Base-by-base conservation (phyloP, 2,329 filamentous ascomycete species). In the Cladosporium cucumerinum region DNA sequence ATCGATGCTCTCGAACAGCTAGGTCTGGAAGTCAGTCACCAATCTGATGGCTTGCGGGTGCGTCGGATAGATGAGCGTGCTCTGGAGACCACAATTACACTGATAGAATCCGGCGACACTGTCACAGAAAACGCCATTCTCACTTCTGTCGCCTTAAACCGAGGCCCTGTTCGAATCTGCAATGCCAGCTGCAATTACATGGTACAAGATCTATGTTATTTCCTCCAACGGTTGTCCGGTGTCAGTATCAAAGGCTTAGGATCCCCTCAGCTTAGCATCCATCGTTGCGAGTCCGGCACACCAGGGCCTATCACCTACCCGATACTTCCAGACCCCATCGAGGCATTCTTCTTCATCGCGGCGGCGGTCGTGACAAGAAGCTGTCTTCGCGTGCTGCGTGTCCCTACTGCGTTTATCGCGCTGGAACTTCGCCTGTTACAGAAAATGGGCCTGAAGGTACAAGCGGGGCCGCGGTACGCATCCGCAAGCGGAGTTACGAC, bases 171-270 rank as follows among this genome's bases (percentile, higher is more conserved):
- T n/a, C 26, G 21, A 7, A 61, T 61, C 21, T 26, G 46, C 28
- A 61, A 61, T 18, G 58, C 58, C 2, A 61, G 57, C 25, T 60
- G 57, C 43, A 60, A 60, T 26, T 61, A 51, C 46, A 52, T 61
- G 58, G 58, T 52, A 18, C 58, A 61, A 16, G 57, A 60, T 32
- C 39, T 60, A n/a, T 60, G 57, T 34, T 30, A n/a, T 7, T 61
- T 61, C 25, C n/a, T 61, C 16, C 46, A 60, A 16, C 46, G 11
- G 25, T 11, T 61, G 11, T 2, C 43, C 7, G 58, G 46, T 8
- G 58, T 61, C 6, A 26, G 26, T 12, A 61, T 61, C 3, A 30
- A 61, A 52, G 58, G 58, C 16, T 34, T 39, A 4, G 58, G 58
- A 8, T 52, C 46, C 11, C 30, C 46, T 23, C 25, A n/a, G 18